A percentile compares a stretch with the other conserved stretches of the same genome.
Conservation (phyloP, 345 rosid species). For the Gossypium stocksii region DNA sequence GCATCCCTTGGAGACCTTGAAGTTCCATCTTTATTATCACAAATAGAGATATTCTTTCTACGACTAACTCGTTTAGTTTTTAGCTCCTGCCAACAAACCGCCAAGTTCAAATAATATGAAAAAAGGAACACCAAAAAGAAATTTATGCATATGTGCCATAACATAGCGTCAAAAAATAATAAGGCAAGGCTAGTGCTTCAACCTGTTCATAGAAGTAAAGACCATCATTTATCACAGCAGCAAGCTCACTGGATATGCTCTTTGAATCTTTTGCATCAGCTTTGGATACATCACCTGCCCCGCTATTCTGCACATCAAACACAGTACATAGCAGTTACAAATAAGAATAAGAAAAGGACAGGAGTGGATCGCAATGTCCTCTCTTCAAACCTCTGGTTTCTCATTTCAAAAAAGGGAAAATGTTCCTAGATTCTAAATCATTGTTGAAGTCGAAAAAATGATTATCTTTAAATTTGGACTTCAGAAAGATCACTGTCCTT, state of each 20-base stretch:
- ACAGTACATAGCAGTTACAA: neutral
- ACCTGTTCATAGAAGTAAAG: conserved; percentile 96
- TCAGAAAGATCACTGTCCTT: neutral
- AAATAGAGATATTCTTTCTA: conserved; percentile 44
- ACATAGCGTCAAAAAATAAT: neutral
- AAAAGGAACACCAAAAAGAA: conserved; percentile 1
- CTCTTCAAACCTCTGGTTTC: neutral
- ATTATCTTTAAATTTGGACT: neutral
- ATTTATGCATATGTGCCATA: conserved; percentile 6
- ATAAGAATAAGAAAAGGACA: neutral
- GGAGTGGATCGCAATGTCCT: neutral
- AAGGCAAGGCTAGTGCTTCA: conserved; percentile 7
- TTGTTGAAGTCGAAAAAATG: neutral
- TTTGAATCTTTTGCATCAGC: conserved; percentile 39
- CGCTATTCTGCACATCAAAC: conserved; percentile 57
- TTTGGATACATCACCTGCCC: conserved; percentile 42
- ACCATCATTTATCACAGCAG: conserved; percentile 77
- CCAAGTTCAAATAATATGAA: conserved; percentile 7
- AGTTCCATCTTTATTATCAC: conserved; percentile 53
- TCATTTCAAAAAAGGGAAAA: no score
- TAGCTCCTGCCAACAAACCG: conserved; percentile 49
- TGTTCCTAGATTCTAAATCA: neutral
- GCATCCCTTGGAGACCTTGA: conserved; percentile 22
- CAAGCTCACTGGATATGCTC: conserved; percentile 68
- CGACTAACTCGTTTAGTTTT: conserved; percentile 49